Evolutionary conservation across 75 land plant genomes (phyloP), one percentile per base, ranked within the genome.

Genomic region (Larix kaempferi): DNA sequence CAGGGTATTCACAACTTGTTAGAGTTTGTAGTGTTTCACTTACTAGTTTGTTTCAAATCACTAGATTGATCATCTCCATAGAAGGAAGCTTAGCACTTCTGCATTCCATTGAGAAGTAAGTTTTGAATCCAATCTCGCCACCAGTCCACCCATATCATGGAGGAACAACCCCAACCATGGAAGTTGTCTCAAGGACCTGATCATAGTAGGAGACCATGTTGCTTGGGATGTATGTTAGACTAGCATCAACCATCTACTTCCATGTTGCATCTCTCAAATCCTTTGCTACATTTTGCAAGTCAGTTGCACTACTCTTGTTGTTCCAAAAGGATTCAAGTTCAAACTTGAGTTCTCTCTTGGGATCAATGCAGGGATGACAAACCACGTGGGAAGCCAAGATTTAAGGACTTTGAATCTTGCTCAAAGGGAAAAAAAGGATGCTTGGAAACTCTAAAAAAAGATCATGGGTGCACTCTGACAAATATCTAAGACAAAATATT

Each of bases 11-110:
- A 14, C 66, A 13, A 14, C 19, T 21, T 12, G 73, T 33, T 17
- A 44, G 17, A 1, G 12, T 25, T 29, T 22, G 7, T 22, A 11
- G 13, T 12, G 13, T 15, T 14, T 0, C 15, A 82, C 94, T 90
- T 86, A 92, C 90, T 92, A 92, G 92, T 92, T 92, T 62, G 94
- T 90, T 77, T 92, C 94, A 80, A 92, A 92, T 90, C 94, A 92
- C 85, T 92, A n/a, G n/a, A n/a, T n/a, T 92, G 82, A 92, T 92
- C 94, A 92, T 92, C 78, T 92, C 94, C 94, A 92, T 92, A 56
- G 94, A 90, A 67, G 92, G 90, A 8, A n/a, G 66, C 76, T 87
- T 80, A 56, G 92, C 90, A 86, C 90, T 92, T 33, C 94, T 92
- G 77, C 88, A 85, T 44, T 90, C 90, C 90, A 90, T 92, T 21